Evolutionary conservation across 202 grass and related monocot genomes (phyloP).

Genomic region (Setaria italica): DNA sequence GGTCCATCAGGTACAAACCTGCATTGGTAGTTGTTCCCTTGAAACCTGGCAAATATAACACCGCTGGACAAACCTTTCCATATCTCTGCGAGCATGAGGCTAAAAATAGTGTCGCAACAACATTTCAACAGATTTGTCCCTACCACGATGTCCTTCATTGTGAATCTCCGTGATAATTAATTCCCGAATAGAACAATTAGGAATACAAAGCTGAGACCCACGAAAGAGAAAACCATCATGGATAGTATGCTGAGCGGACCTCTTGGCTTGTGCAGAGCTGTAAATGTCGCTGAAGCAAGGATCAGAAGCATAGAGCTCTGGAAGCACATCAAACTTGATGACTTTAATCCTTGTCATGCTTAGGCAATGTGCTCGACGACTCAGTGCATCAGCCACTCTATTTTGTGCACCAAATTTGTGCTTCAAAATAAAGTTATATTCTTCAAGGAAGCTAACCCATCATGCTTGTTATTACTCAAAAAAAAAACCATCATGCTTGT

Average conservation of each 20-base stretch:
- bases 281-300: not conserved
- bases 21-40: too few species aligned
- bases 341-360: not conserved
- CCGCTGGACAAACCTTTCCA: not conserved
- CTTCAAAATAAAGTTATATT: conserved; percentile 9
- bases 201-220: not conserved
- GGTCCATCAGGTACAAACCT: not conserved
- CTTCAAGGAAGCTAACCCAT: not conserved
- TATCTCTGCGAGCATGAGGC: not conserved
- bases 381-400: not conserved
- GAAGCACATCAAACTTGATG: not conserved
- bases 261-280: not conserved
- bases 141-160: not conserved
- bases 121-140: not conserved
- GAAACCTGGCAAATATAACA: not conserved
- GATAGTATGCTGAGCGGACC: not conserved
- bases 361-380: not conserved
- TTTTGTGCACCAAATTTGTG: conserved; percentile 17
- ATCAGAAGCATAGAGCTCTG: not conserved
- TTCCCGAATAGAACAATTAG: not conserved
- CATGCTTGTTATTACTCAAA: not conserved
- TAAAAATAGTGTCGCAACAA: not conserved
- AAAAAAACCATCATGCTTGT: not conserved
- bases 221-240: not conserved
- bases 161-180: not conserved